Percentiles rank a stretch among this genome's conserved stretches.
Evolutionary conservation across 345 rosid genomes (phyloP).

Genomic region (Excoecaria agallocha): DNA sequence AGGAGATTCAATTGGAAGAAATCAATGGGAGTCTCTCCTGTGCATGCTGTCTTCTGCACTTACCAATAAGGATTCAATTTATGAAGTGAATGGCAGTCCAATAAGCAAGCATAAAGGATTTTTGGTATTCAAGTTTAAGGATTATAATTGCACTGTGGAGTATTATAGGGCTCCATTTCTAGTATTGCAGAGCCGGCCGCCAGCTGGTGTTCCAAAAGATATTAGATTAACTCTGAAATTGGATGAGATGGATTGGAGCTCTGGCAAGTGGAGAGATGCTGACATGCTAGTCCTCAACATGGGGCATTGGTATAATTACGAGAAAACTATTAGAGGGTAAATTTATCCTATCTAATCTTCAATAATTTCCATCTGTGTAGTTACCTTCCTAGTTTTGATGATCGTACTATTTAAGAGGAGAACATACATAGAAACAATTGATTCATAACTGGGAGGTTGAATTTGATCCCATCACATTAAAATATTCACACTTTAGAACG

Average conservation of each 20-base stretch:
- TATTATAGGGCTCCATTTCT: conserved; percentile 89
- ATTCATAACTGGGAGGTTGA: not conserved
- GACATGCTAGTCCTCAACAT: conserved; percentile 80
- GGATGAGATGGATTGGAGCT: conserved; percentile 84
- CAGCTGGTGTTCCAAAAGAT: conserved; percentile 47
- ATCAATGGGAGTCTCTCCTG: conserved; percentile 93
- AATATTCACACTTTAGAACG: not conserved
- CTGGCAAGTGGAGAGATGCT: conserved; percentile 66
- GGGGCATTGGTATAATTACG: conserved; percentile 97
- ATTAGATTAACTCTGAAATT: conserved; percentile 71
- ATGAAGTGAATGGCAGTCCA: conserved; percentile 82
- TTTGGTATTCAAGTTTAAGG: conserved; percentile 72
- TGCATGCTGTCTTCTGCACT: conserved; percentile 80
- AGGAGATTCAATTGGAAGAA: conserved; percentile 94
- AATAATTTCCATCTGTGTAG: not conserved
- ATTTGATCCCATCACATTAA: not conserved
- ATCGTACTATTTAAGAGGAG: not conserved
- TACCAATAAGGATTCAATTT: conserved; percentile 50
- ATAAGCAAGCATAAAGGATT: conserved; percentile 88
- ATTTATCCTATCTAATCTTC: conserved; percentile 3
- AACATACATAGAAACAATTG: not conserved
- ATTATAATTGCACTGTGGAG: conserved; percentile 82
- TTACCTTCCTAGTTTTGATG: not conserved
- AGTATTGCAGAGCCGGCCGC: conserved; percentile 76
- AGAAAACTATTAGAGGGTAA: conserved; percentile 90